Base-by-base conservation (phyloP, 192 early-diverging fungal species). In the Dimargaris xerosporica region DNA sequence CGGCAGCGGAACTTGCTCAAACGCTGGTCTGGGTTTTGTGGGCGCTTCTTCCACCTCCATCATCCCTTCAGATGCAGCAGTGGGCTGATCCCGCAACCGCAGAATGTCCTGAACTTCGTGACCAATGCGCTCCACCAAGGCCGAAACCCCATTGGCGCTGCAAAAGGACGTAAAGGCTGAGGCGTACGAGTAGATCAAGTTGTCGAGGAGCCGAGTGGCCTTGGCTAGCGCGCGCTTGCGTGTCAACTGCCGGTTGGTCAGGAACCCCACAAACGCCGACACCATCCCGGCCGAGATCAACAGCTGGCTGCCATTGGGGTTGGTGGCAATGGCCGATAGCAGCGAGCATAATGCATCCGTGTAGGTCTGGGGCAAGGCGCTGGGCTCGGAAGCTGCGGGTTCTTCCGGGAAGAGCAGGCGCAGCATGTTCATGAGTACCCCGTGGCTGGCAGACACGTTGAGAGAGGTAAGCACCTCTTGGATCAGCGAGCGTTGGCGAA, bases 391-490 rank as follows among this genome's bases (percentile, higher is more conserved):
- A 43, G 64, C 53, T 29, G 71, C 69, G 25, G 80, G 75, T 26
- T 82, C 42, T 34, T 73, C 67, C 5, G 75, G 59, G 31, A 91
- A 80, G 28, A 90, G 78, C 62, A 83, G 84, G 61, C 90, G 82
- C 42, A 97, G 65, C 6, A 87, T 76, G 61, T 82, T 86, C 73
- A 97, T 85, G 16, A 97, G 73, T 30, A 86, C 80, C 26, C 96
- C 96, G 63, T 97, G 92, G 64, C 92, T 95, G 4, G 91, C 92
- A 2, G 91, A 88, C 1, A 91, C 90, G 61, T 93, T 95, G 54
- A 96, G 70, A 1, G 92, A 89, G 16, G 86, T 80, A 45, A 94
- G 75, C 1, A 94, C 87, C 50, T 92, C 92, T 26, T 75, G 74
- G 1, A 91, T 72, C 61, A 85, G 83, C 42, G 68, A 73, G 45